Evolutionary conservation across 2,329 filamentous ascomycete genomes (phyloP), one percentile per base, ranked within the genome.

Genomic region (Fusarium sp.): DNA sequence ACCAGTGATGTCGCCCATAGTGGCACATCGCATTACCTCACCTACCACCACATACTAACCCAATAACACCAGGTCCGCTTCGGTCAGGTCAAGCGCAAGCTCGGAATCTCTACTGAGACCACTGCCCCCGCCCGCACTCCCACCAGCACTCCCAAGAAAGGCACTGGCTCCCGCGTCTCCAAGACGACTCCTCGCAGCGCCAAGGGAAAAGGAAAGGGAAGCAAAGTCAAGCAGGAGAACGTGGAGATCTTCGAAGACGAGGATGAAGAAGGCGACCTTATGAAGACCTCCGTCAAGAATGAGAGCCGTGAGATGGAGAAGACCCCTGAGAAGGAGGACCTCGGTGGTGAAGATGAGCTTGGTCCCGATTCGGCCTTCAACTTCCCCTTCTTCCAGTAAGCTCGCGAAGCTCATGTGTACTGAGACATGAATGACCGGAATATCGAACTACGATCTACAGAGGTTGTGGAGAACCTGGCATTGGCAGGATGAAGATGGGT

Each of bases 61-160:
- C 2, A 7, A 39, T 7, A 22, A 5, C 10, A 6, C 1, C 57
- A 83, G 78, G 79, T 81, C 39, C 82, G 84, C 45, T 87, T 82
- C 57, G 79, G 82, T 5, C 83, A 86, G 61, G 80, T 86, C 62
- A 85, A 82, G 74, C 76, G 78, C 45, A 84, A 84, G 74, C 75
- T 83, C 1, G 79, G 80, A 5, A 76, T 83, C 40, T 71, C 71
- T 37, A 73, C 72, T 60, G 76, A 78, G 7, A 45, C 53, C 7
- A 62, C 66, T 3, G 54, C 62, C 15, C 40, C 62, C 4, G 14
- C 40, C 39, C 68, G 66, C 7, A 49, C 35, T 10, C 8, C 62
- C 3, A 56, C 54, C 6, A 33, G 30, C 17, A 57, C 68, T 32
- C 63, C 65, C 55, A 78, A 75, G 63, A 77, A 74, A 62, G 52